phyloP scores from a whole-genome alignment of 192 early-diverging fungal species.

The Obelidium mucronatum region DNA sequence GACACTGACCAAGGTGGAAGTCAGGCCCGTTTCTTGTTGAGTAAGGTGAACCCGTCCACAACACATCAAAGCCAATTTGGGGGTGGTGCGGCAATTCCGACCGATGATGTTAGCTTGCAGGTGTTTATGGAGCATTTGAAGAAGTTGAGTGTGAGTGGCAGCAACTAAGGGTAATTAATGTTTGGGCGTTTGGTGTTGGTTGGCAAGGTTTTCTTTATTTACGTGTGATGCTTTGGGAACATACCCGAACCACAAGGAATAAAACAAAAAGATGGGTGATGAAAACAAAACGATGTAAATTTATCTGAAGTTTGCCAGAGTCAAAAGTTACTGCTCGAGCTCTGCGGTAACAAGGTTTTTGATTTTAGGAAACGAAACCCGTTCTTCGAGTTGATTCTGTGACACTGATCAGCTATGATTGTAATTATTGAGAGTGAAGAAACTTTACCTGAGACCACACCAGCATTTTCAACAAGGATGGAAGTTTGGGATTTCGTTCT shows the following conservation, averaged over 20 bases:
- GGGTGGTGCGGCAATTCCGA: slow-evolving; percentile 90
- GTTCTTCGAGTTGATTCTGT: slow-evolving; percentile 84
- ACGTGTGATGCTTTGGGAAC: background rate
- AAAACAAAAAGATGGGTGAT: background rate
- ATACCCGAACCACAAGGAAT: background rate
- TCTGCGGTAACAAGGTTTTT: slow-evolving; percentile 83
- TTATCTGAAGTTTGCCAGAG: no score
- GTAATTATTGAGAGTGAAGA: background rate
- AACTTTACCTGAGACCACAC: slow-evolving; percentile 82
- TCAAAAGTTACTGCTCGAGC: slow-evolving; percentile 53
- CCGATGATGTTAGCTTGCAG: slow-evolving; percentile 97
- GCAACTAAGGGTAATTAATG: background rate
- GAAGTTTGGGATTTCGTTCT: slow-evolving; percentile 94
- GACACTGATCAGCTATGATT: background rate
- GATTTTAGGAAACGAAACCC: slow-evolving; percentile 83
- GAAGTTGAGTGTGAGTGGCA: slow-evolving; percentile 69
- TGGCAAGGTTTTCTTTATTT: background rate
- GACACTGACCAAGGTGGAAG: slow-evolving; percentile 96
- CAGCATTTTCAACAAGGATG: slow-evolving; percentile 88
- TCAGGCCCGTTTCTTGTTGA: slow-evolving; percentile 97
- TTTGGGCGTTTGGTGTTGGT: no score
- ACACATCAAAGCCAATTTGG: slow-evolving; percentile 75
- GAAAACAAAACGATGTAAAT: no score
- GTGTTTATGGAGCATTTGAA: slow-evolving; percentile 97
- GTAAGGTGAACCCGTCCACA: slow-evolving; percentile 97